phyloP scores from a whole-genome alignment of 225 moss, liverwort and hornwort genomes.

The Neckera pumila region DNA sequence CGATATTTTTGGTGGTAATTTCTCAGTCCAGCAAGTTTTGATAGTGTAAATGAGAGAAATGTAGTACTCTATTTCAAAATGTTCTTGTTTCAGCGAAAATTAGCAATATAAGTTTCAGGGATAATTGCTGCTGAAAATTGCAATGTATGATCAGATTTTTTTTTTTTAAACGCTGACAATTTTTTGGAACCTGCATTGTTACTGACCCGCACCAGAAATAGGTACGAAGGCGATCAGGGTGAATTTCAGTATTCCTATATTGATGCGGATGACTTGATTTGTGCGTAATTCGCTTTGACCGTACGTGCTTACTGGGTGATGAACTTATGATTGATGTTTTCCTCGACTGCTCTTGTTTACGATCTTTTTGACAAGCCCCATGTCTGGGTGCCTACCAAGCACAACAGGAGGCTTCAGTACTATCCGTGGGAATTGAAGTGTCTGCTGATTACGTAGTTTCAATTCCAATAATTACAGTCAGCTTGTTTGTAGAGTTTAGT shows the following conservation, averaged over 20 bases:
- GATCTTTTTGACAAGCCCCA: background rate
- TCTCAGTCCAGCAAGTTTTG: background rate
- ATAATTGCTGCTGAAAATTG: background rate
- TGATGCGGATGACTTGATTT: too few relatives aligned
- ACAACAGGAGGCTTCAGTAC: background rate
- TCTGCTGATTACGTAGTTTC: background rate
- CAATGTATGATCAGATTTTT: background rate
- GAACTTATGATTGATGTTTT: background rate
- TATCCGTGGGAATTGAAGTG: background rate
- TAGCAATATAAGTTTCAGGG: too few relatives aligned
- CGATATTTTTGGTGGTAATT: background rate
- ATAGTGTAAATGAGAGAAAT: background rate
- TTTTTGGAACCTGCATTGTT: background rate
- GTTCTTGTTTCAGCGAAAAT: background rate
- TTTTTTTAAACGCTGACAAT: background rate
- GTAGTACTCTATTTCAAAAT: background rate
- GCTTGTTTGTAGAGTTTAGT: background rate
- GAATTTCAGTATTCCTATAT: background rate
- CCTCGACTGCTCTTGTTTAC: background rate
- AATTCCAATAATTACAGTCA: background rate
- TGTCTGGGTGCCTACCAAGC: background rate
- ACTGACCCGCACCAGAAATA: too few relatives aligned
- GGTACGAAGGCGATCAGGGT: too few relatives aligned
- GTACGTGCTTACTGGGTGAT: too few relatives aligned
- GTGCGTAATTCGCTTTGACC: background rate